A percentile compares a stretch with the other conserved stretches of the same genome.
Conservation (phyloP, 495 filamentous ascomycete genomes). For the Copromyces sp. region DNA sequence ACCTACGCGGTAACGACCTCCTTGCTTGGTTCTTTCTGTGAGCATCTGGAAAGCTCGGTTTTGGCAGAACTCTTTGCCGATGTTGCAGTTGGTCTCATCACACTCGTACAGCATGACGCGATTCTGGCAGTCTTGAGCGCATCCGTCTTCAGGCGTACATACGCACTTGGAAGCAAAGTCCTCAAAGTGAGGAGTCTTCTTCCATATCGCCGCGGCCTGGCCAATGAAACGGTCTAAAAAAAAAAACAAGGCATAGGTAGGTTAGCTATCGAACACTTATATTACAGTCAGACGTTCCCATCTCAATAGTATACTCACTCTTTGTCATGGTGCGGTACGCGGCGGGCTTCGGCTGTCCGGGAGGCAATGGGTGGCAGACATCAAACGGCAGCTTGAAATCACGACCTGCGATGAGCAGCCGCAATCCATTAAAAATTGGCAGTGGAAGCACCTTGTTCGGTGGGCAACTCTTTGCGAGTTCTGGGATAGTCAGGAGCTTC, state of each 20-base stretch:
- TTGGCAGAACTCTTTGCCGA: conserved; percentile 58
- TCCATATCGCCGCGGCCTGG: conserved; percentile 78
- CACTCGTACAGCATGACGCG: conserved; percentile 96
- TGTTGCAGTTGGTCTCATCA: conserved; percentile 76
- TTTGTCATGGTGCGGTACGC: conserved; percentile 85
- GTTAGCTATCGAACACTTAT: conserved; percentile 3
- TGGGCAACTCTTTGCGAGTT: conserved; percentile 29
- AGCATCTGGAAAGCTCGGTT: conserved; percentile 84
- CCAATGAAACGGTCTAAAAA: conserved; percentile 78
- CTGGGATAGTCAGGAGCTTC: conserved; percentile 46
- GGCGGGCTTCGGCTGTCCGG: conserved; percentile 79
- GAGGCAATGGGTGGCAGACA: conserved; percentile 74
- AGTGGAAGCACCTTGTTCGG: conserved; percentile 33
- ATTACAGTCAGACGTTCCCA: neutral
- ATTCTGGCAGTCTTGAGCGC: conserved; percentile 85
- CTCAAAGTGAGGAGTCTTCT: conserved; percentile 61
- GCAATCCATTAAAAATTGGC: conserved; percentile 36
- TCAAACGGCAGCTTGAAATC: conserved; percentile 86
- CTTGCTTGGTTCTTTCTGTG: conserved; percentile 61
- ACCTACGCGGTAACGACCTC: conserved; percentile 77
- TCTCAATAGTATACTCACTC: conserved; percentile 41
- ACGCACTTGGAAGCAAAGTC: conserved; percentile 67
- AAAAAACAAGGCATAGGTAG: neutral
- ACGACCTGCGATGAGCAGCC: conserved; percentile 51
- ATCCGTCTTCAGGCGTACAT: conserved; percentile 67